Conservation (phyloP, 2,329 filamentous ascomycete genomes). For the Colletotrichum somersetense region DNA sequence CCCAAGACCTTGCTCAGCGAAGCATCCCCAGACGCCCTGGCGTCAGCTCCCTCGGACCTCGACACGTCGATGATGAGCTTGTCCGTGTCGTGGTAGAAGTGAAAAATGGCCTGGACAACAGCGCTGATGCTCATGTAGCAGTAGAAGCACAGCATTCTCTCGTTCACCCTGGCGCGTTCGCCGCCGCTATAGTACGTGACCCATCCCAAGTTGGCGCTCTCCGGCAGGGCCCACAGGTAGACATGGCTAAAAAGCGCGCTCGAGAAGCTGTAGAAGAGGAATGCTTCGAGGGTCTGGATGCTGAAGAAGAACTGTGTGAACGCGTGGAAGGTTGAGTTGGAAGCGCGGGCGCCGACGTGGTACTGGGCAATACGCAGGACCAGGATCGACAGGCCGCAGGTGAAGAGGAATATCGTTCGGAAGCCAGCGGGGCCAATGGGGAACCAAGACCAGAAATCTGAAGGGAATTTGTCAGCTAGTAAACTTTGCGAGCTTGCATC, state of each 20-base stretch:
- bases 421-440: conserved; percentile 82
- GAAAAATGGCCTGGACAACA: conserved; percentile 74
- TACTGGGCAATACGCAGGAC: conserved; percentile 88
- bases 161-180: conserved; percentile 84
- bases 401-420: conserved; percentile 80
- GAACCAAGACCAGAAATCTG: conserved; percentile 89
- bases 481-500: conserved; percentile 29
- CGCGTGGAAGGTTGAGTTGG: conserved; percentile 75
- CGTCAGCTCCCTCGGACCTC: conserved; percentile 44
- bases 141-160: conserved; percentile 85
- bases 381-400: conserved; percentile 81
- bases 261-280: conserved; percentile 82
- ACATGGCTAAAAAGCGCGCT: conserved; percentile 84
- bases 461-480: conserved; percentile 28
- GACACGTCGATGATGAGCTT: conserved; percentile 65
- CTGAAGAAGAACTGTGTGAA: conserved; percentile 70
- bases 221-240: conserved; percentile 79
- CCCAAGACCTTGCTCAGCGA: conserved; percentile 51
- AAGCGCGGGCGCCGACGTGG: conserved; percentile 80
- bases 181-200: conserved; percentile 75
- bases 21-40: conserved; percentile 29
- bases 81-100: conserved; percentile 82
- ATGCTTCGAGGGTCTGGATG: conserved; percentile 74
- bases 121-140: conserved; percentile 78
- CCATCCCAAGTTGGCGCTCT: conserved; percentile 74